These are phyloP conservation scores for Parafenestella ontariensis DNA, from an alignment of 2,329 filamentous ascomycete genomes.

Conservation along the genomic window DNA sequence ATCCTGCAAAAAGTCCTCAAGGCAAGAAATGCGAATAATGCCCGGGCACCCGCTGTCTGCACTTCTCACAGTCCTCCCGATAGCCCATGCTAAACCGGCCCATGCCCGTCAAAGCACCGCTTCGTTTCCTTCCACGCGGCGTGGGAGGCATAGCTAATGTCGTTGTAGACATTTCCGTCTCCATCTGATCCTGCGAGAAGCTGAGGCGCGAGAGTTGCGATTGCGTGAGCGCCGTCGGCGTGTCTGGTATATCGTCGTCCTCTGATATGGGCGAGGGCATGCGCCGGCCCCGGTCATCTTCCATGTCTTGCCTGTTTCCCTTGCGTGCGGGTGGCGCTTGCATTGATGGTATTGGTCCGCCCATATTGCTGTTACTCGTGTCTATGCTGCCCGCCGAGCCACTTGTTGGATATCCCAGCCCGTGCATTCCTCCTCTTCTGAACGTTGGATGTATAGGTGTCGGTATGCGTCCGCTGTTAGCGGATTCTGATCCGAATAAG, in stretches of 20 bases:
- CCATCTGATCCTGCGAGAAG: constrained; percentile 47
- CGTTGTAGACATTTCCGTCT: constrained; percentile 23
- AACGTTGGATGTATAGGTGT: constrained; percentile 51
- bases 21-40: constrained; percentile 58
- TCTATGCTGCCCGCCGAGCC: constrained; percentile 34
- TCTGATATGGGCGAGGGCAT: constrained; percentile 53
- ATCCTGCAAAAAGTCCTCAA: neutral
- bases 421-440: constrained; percentile 35
- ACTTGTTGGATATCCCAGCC: constrained; percentile 37
- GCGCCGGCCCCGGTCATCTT: constrained; percentile 36
- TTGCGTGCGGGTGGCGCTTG: constrained; percentile 31
- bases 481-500: constrained; percentile 28
- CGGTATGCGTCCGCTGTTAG: constrained; percentile 42
- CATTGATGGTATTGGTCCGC: constrained; percentile 14
- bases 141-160: constrained; percentile 25
- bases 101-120: constrained; percentile 47
- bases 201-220: constrained; percentile 49
- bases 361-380: constrained; percentile 17
- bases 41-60: constrained; percentile 55
- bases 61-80: constrained; percentile 59
- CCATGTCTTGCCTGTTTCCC: constrained; percentile 21
- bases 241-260: constrained; percentile 47
- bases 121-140: constrained; percentile 46
- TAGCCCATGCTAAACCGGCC: constrained; percentile 57
- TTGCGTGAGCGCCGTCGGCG: constrained; percentile 46